Evolutionary conservation across 257 asterid genomes (phyloP), one percentile per base, ranked within the genome.

Genomic region (Ilex aquifolium): DNA sequence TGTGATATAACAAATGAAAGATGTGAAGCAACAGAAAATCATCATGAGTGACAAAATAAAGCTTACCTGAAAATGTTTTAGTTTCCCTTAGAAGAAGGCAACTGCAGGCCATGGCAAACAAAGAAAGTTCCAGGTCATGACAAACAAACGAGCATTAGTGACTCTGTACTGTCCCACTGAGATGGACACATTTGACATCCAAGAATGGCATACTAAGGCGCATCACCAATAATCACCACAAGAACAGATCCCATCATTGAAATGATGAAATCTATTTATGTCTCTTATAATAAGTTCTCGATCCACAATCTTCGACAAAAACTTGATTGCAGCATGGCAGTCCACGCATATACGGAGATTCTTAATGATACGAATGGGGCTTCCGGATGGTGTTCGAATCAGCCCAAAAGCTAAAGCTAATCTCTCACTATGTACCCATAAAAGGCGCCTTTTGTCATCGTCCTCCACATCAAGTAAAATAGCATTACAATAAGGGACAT

Each of bases 361-460:
- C 76, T 88, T 88, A 48, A 88, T 80, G 63, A 91, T 88, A 48
- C 90, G 88, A 57, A 91, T 80, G 32, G 95, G 92, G 71, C 83
- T 80, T 69, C 90, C 85, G 9, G 79, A 64, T 27, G 93, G 88
- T 56, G 70, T 79, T 76, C 86, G 76, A 49, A 85, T 40, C 57
- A 91, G 88, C 61, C 95, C 92, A 78, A 72, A 91, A 61, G 95
- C 92, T 68, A 91, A 68, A 72, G 98, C 95, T 66, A 88, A 71
- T 70, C 96, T 86, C 72, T 91, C 98, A 60, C 98, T 91, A 66
- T 91, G 98, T 48, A 74, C 68, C 98, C 98, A 88, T 70, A 88
- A 77, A n/a, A 88, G 82, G 27, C 88, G 88, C 10, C 77, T 75
- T 79, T 91, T 91, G 57, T 91, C 95, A 69, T 86, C 98, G 66